Evolutionary conservation across 2,329 filamentous ascomycete genomes (phyloP), one percentile per base, ranked within the genome.

Genomic region (Orbilia brochopaga): DNA sequence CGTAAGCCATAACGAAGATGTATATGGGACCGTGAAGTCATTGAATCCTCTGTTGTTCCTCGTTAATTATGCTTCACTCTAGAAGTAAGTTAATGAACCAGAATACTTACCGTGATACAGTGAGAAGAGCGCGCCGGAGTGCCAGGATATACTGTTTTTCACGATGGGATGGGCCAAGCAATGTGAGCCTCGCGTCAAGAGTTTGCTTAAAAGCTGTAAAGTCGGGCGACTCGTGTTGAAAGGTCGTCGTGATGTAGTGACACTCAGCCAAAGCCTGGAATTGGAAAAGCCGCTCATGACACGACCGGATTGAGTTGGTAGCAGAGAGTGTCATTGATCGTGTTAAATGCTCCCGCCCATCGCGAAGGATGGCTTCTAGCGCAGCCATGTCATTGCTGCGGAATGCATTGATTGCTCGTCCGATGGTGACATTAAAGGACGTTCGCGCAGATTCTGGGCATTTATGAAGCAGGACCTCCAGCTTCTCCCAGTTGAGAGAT

Each of bases 81-180:
- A 8, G 42, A 55, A 7, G 2, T 15, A 30, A 1, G 5, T 30
- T 13, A 13, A 52, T 62, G 1, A 1, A 40, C 5, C 54, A 23
- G 65, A 62, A 59, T 48, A 78, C 84, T 77, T 81, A 90, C 87
- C 83, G 82, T 74, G 87, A 86, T 64, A 95, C 79, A 75, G 92
- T 87, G 91, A 99, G 96, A 0, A 89, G 86, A 23, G 94, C 93
- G 75, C 94, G 85, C 64, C 92, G 87, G 44, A 97, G 84, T 0
- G 92, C 90, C 27, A 99, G 83, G 8, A 99, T 81, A 78, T 96
- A 97, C 78, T 97, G 93, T 79, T 99, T 99, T 78, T 99, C 92
- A 58, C 88, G 86, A 40, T 92, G 88, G 76, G 94, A 96, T 0
- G 92, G 90, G 0, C 95, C 94, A 1, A 99, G 82, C 0, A 95